phyloP scores from a whole-genome alignment of 257 asterid genomes.

The Lithospermum erythrorhizon region DNA sequence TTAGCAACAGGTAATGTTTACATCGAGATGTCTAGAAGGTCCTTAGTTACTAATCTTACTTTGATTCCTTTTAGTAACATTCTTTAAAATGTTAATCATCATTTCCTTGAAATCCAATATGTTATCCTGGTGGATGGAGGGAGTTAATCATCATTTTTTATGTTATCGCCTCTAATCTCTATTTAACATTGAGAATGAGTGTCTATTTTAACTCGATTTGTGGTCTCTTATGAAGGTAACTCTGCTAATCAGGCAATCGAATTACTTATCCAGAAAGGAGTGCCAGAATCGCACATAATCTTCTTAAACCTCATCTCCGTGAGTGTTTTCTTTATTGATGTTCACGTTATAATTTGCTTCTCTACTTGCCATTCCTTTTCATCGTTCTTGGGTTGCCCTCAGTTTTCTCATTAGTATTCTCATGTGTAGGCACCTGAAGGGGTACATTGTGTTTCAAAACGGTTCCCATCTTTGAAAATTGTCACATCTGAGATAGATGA shows the following conservation, averaged over 20 bases:
- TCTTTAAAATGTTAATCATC: neutral
- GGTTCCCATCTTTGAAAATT: slow-evolving; percentile 77
- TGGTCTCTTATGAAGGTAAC: slow-evolving; percentile 45
- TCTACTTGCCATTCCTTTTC: neutral
- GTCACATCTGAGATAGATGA: slow-evolving; percentile 90
- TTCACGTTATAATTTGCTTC: neutral
- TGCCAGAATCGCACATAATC: slow-evolving; percentile 91
- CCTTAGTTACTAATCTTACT: neutral
- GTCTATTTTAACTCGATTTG: neutral
- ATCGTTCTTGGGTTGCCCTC: too few relatives aligned
- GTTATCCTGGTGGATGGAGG: neutral
- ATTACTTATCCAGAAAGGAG: slow-evolving; percentile 87
- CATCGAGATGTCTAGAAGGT: neutral
- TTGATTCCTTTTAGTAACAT: neutral
- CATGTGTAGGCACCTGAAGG: slow-evolving; percentile 84
- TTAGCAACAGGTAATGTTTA: slow-evolving; percentile 81
- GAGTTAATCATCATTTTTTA: neutral
- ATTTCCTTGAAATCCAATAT: too few relatives aligned
- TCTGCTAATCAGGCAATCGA: slow-evolving; percentile 99
- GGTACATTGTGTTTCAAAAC: slow-evolving; percentile 74
- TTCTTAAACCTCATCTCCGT: slow-evolving; percentile 95
- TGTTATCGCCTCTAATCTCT: too few relatives aligned
- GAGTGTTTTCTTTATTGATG: slow-evolving; percentile 23
- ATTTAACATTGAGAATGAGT: neutral
- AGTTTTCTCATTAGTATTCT: neutral